Evolutionary conservation across 768 basidiomycete species (phyloP).

Genomic region (Pluteus cervinus): DNA sequence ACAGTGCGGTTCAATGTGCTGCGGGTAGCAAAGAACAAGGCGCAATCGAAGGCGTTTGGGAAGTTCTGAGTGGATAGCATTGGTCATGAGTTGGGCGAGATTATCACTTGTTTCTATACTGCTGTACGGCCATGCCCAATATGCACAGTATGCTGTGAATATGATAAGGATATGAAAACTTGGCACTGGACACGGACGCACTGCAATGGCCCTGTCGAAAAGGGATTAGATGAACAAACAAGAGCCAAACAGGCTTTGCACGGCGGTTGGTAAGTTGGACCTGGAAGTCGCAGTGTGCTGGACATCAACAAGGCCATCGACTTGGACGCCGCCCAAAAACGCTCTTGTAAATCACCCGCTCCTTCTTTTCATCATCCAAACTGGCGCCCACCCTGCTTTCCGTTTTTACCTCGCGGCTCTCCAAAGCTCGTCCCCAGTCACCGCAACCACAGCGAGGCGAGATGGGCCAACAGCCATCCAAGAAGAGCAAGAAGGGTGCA

Average conservation of each 20-base stretch:
- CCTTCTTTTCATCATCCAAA: constrained; percentile 28
- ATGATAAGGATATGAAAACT: too few species aligned
- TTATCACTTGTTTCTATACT: too few species aligned
- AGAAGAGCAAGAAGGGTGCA: constrained; percentile 65
- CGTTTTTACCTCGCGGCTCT: constrained; percentile 65
- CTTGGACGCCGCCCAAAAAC: constrained; percentile 4
- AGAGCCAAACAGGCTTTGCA: constrained; percentile 27
- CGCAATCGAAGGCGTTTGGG: constrained; percentile 82
- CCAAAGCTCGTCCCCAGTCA: constrained; percentile 69
- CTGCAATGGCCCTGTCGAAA: background rate
- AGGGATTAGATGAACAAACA: constrained; percentile 20
- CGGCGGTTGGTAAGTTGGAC: constrained; percentile 10
- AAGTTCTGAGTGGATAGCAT: constrained; percentile 63
- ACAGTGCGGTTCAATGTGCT: constrained; percentile 99
- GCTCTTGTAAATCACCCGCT: constrained; percentile 8
- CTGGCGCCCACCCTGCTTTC: constrained; percentile 83
- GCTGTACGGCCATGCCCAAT: too few species aligned
- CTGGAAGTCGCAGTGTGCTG: constrained; percentile 2
- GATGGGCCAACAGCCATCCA: constrained; percentile 84
- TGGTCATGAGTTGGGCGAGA: constrained; percentile 14
- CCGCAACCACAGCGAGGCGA: constrained; percentile 53
- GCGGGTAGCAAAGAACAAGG: constrained; percentile 92
- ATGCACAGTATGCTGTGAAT: too few species aligned
- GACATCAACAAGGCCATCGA: background rate
- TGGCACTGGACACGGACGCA: too few species aligned